phyloP scores from a whole-genome alignment of 1,284 basidiomycete genomes.

The Psilocybe mexicana region DNA sequence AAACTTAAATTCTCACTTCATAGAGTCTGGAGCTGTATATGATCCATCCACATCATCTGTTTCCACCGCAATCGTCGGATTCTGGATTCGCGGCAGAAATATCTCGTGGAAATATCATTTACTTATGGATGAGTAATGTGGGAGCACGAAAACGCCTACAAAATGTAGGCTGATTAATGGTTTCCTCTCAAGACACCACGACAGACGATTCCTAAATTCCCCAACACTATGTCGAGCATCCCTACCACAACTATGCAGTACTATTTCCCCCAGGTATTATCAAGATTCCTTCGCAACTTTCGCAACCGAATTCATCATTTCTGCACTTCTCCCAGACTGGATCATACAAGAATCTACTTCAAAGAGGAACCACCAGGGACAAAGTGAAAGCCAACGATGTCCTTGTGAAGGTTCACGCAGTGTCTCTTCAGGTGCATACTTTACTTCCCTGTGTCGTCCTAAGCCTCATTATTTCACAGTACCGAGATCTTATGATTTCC shows the following conservation, averaged over 20 bases:
- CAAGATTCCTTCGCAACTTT: neutral
- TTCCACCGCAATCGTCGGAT: no score
- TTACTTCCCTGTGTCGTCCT: neutral
- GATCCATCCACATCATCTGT: no score
- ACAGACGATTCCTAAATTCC: neutral
- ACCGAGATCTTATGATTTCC: constrained; percentile 25
- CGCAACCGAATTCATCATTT: neutral
- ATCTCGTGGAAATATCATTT: neutral
- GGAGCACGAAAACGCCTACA: no score
- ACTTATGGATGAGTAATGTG: constrained; percentile 5
- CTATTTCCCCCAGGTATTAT: constrained; percentile 8
- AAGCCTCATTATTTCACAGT: constrained; percentile 9
- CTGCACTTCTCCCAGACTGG: constrained; percentile 11
- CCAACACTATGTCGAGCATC: constrained; percentile 11
- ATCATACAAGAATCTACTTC: constrained; percentile 32
- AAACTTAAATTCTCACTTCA: no score
- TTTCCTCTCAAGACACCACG: neutral
- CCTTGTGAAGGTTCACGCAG: constrained; percentile 48
- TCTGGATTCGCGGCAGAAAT: no score
- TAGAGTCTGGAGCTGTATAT: no score
- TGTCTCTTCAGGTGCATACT: constrained; percentile 43
- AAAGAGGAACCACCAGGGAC: constrained; percentile 31
- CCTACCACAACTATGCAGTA: constrained; percentile 16
- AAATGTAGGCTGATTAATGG: neutral
- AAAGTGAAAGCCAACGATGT: constrained; percentile 40